Conservation (phyloP, 371 early-diverging fungal genomes). For the Lichtheimia hyalospora region DNA sequence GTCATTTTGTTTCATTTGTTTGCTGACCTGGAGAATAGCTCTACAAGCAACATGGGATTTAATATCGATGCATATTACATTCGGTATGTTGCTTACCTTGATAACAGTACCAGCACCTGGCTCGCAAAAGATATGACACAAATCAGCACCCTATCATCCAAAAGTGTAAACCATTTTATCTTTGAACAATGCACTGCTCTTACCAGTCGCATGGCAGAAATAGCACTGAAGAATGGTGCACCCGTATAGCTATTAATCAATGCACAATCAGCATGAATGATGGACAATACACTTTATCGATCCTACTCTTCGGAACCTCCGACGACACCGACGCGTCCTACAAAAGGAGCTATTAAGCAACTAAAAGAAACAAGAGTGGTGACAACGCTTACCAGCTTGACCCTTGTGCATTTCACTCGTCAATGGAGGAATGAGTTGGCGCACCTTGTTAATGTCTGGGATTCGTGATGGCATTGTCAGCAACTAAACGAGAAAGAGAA, state of each 20-base stretch:
- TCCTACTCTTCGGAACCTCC: conserved; percentile 80
- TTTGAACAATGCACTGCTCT: conserved; percentile 4
- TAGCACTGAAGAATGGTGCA: conserved; percentile 91
- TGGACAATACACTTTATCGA: not conserved
- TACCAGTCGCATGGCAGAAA: conserved; percentile 78
- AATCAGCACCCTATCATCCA: conserved; percentile 79
- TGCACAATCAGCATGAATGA: not conserved
- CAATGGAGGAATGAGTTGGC: conserved; percentile 75
- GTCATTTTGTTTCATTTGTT: not conserved
- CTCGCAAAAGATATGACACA: conserved; percentile 90
- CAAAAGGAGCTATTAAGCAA: not conserved
- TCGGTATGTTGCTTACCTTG: conserved; percentile 49
- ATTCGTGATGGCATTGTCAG: conserved; percentile 30
- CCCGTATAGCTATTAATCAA: conserved; percentile 75
- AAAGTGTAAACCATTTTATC: not conserved
- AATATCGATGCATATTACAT: not conserved
- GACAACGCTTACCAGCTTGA: conserved; percentile 68
- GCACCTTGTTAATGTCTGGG: conserved; percentile 48
- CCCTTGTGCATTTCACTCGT: conserved; percentile 77
- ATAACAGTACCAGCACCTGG: conserved; percentile 76
- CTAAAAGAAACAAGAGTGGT: not conserved
- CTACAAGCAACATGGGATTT: conserved; percentile 18
- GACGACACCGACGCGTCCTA: conserved; percentile 68
- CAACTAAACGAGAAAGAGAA: not conserved
- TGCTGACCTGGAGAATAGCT: conserved; percentile 54